Evolutionary conservation across 148 eudicot species (phyloP).

Genomic region (Chenopodium quinoa): DNA sequence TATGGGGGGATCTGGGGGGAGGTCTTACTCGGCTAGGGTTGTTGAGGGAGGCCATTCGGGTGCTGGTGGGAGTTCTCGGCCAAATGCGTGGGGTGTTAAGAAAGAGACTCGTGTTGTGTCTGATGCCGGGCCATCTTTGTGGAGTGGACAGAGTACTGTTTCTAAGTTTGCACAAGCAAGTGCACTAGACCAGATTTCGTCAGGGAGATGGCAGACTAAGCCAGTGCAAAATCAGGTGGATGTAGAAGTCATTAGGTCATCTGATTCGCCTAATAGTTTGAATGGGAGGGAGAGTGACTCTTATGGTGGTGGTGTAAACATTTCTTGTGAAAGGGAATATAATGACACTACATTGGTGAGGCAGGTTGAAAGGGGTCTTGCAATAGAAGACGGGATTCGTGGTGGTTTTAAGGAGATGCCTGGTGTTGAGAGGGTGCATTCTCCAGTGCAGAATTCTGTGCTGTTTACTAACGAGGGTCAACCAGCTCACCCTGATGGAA

Average conservation of each 20-base stretch:
- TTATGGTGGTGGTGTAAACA: conserved; percentile 28
- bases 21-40: conserved; percentile 55
- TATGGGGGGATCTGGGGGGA: conserved; percentile 24
- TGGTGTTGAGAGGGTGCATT: conserved; percentile 38
- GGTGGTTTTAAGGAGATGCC: conserved; percentile 42
- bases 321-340: conserved; percentile 33
- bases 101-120: conserved; percentile 41
- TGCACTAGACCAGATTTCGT: conserved; percentile 86
- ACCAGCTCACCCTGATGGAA: conserved; percentile 35
- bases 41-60: conserved; percentile 34
- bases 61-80: conserved; percentile 29
- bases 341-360: conserved; percentile 36
- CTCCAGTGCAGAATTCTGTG: conserved; percentile 40
- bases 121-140: conserved; percentile 37
- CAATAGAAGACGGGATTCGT: conserved; percentile 38
- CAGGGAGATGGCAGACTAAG: conserved; percentile 91
- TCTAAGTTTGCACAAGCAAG: conserved; percentile 85
- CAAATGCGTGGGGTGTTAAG: conserved; percentile 79
- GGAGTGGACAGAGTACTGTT: conserved; percentile 57
- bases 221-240: conserved; percentile 47
- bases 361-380: conserved; percentile 49
- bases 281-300: conserved; percentile 31
- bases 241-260: conserved; percentile 52
- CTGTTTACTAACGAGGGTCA: conserved; percentile 38
- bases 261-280: conserved; percentile 39